Base-by-base conservation (phyloP, 345 rosid genomes). In the Citrus cavaleriei region DNA sequence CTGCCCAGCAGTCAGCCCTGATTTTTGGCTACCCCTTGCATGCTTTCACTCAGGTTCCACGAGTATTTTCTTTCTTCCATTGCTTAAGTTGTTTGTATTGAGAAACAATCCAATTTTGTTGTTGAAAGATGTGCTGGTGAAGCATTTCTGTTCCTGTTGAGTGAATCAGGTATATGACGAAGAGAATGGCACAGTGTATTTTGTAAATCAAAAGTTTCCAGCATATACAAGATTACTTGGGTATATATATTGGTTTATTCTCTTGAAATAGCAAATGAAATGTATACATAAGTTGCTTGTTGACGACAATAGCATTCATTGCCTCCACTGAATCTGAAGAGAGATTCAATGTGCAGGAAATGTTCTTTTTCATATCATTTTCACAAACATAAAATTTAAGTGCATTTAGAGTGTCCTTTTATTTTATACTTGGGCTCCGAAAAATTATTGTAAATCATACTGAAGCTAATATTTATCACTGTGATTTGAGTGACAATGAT, bases 1-100 rank as follows among this genome's bases (percentile, higher is more conserved):
- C 86, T 95, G 18, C 98, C 98, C 69, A 85, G 77, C 63, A 92
- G 70, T 68, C 76, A 78, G n/a, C 62, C 71, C 32, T 66, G 59
- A 49, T 74, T 21, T 73, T 24, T 10, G 4, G 3, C 13, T 37
- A 59, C n/a, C 51, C 42, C n/a, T 13, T 28, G 3, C 22, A 24
- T n/a, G 10, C 28, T 3, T 22, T 57, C 65, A 21, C 42, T 54
- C 10, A 25, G 28, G 21, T 30, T 18, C 18, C 8, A 22, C 37
- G 6, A 62, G 58, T 27, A 5, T 30, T 62, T 40, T 24, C n/a
- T 10, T 19, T 40, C 59, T 1, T 18, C 38, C 51, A 24, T 58
- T 5, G 9, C 4, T 59, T 12, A 74, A 10, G 10, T 27, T 27
- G 2, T 21, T 27, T 27, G 37, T 18, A 27, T 28, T 18, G 27